Evolutionary conservation across 2,329 filamentous ascomycete genomes (phyloP), one percentile per base, ranked within the genome.

Genomic region (Cryphonectria japonica): DNA sequence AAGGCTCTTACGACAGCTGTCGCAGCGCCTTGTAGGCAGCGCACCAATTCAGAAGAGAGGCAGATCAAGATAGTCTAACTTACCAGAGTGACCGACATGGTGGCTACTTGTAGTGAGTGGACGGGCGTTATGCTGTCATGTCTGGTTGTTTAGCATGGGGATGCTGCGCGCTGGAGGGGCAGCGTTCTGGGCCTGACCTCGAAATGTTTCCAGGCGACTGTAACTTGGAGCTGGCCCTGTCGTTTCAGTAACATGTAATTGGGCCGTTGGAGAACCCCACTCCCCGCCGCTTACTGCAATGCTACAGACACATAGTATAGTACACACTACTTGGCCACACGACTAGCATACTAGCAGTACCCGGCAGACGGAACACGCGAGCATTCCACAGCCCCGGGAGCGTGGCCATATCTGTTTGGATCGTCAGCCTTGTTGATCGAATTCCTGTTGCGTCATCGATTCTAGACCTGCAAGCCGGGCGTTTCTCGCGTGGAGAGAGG

Each of bases 81-180:
- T 64, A 64, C 61, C 41, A 64, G 26, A 46, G 61, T 64, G 61
- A 64, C 61, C 46, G 61, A 64, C 61, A 64, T 64, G 39, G 39
- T 32, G 61, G 60, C 26, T 5, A 5, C 61, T 46, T 46, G 34
- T 29, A 2, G 11, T 64, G 61, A 19, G 34, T 64, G 37, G 41
- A 29, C 7, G 14, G n/a, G 61, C 11, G 37, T 39, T 62, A 22
- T 39, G 26, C 19, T 64, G 22, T 64, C n/a, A 43, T 26, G 61
- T 26, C 22, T 11, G 46, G 16, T 13, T 46, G 39, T 64, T 29
- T 26, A 29, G 37, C n/a, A 43, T 46, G 41, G 26, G 14, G 37
- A 16, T n/a, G 52, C n/a, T 37, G 29, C 63, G 63, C n/a, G 43
- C n/a, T 22, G 32, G 41, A 65, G 63, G 63, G 63, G 63, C 61